These are phyloP conservation scores for Cairneyella variabilis DNA, from an alignment of 495 filamentous ascomycete genomes.

Conservation along the genomic window DNA sequence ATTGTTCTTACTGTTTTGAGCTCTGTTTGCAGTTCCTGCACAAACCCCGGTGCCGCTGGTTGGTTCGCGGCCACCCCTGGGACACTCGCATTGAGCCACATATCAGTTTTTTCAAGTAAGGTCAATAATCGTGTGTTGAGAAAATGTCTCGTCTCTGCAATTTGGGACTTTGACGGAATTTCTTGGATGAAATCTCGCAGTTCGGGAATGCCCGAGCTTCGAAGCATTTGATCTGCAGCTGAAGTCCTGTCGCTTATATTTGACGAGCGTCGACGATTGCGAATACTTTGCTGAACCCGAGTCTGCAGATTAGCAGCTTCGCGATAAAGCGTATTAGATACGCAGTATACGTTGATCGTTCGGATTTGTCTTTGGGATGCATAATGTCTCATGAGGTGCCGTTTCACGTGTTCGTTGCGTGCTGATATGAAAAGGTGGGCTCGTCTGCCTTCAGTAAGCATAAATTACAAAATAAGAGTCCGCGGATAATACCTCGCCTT, in stretches of 20 bases:
- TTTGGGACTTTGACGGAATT: constrained; percentile 1
- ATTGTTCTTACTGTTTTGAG: neutral
- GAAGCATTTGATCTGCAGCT: neutral
- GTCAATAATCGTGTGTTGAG: neutral
- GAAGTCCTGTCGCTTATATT: constrained; percentile 1
- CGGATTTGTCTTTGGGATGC: neutral
- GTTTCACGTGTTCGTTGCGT: constrained; percentile 5
- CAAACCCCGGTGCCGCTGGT: neutral
- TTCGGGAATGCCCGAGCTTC: constrained; percentile 3
- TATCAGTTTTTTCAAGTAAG: constrained; percentile 1
- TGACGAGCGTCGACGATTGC: neutral
- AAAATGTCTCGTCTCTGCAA: constrained; percentile 10
- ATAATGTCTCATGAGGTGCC: neutral
- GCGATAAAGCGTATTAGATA: constrained; percentile 3
- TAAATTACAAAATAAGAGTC: neutral
- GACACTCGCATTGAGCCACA: constrained; percentile 6
- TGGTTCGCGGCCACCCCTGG: neutral
- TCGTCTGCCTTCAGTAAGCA: constrained; percentile 1
- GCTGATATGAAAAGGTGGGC: constrained; percentile 1
- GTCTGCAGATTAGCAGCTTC: neutral
- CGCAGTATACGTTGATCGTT: constrained; percentile 5
- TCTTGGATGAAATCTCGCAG: neutral
- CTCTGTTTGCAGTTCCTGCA: neutral
- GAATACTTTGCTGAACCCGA: neutral
- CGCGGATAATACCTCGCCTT: neutral